Evolutionary conservation across 352 stramenopile species (phyloP).

Genomic region (Phytopythium kandeliae): DNA sequence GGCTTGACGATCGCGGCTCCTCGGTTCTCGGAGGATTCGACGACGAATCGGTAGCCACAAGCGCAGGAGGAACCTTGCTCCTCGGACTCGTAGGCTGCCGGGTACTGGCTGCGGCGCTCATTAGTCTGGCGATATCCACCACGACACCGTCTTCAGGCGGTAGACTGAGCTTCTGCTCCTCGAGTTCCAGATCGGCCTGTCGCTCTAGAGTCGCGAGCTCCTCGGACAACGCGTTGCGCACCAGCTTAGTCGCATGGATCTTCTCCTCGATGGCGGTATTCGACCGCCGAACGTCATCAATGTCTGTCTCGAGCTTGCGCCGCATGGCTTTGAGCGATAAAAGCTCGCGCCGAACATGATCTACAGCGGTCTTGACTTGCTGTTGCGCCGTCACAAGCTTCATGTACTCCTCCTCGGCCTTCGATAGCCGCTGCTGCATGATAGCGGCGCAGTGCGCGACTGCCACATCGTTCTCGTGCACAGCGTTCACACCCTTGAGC

Average conservation of each 20-base stretch:
- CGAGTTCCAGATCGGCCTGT: constrained; percentile 37
- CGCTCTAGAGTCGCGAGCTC: constrained; percentile 58
- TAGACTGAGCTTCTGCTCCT: constrained; percentile 51
- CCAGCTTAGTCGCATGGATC: constrained; percentile 36
- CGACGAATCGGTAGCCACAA: background rate
- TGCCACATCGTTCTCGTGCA: constrained; percentile 70
- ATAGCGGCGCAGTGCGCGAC: constrained; percentile 69
- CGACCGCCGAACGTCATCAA: constrained; percentile 33
- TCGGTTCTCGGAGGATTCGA: background rate
- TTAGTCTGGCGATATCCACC: constrained; percentile 53
- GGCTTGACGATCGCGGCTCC: background rate
- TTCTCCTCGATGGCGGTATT: constrained; percentile 40
- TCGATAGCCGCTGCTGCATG: constrained; percentile 68
- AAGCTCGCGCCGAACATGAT: constrained; percentile 50
- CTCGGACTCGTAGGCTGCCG: background rate
- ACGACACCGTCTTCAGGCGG: constrained; percentile 58
- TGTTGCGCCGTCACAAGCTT: constrained; percentile 64
- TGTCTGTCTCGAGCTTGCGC: constrained; percentile 54
- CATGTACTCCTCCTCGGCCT: constrained; percentile 77
- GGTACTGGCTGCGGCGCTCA: constrained; percentile 21
- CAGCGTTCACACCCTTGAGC: constrained; percentile 61
- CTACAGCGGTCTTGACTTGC: constrained; percentile 52
- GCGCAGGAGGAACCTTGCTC: background rate
- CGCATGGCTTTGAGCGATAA: constrained; percentile 51
- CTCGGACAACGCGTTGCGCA: constrained; percentile 40